Evolutionary conservation across 441 rosid species (phyloP), one percentile per base, ranked within the genome.

Genomic region (Erodium moschatum): DNA sequence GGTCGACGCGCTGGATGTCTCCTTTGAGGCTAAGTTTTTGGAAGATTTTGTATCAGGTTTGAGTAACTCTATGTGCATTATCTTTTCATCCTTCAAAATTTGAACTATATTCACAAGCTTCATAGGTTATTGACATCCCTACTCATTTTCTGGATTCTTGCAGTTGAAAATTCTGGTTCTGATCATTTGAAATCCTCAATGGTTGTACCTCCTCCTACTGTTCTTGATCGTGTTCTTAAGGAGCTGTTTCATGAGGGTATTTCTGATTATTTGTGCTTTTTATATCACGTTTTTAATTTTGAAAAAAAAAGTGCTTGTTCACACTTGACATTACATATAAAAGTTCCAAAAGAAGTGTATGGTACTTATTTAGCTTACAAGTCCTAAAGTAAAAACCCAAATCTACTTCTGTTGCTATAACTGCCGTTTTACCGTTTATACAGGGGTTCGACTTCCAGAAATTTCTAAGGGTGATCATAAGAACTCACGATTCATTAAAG

Each of bases 31-130:
- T 73, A 95, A 88, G 75, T 95, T 95, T 76, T 81, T 92, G 86
- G 99, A 90, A 79, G 99, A 95, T 82, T 92, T 89, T 70, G 91
- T 85, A 64, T 89, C 99, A 89, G 99, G 98, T 95, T 64, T 74
- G 77, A 67, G 70, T 73, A 40, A 54, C 74, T 38, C 61, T 75
- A 65, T 65, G 13, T 73, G 71, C 9, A 64, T 64, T 68, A 21
- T 21, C 65, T 62, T 70, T 10, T 66, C 65, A 61, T 68, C 9
- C 71, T 66, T 74, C 60, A 31, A 64, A 27, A 35, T n/a, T 66
- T 67, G 33, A 20, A 61, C 38, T 61, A 24, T 29, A 61, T 61
- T 24, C 35, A 11, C 42, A 38, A 38, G 42, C 9, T 38, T 38
- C 42, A 38, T 64, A 15, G 24, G 44, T 42, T 67, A 33, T 70